Conservation (phyloP, 192 early-diverging fungal genomes). For the Kappamyces sp. region DNA sequence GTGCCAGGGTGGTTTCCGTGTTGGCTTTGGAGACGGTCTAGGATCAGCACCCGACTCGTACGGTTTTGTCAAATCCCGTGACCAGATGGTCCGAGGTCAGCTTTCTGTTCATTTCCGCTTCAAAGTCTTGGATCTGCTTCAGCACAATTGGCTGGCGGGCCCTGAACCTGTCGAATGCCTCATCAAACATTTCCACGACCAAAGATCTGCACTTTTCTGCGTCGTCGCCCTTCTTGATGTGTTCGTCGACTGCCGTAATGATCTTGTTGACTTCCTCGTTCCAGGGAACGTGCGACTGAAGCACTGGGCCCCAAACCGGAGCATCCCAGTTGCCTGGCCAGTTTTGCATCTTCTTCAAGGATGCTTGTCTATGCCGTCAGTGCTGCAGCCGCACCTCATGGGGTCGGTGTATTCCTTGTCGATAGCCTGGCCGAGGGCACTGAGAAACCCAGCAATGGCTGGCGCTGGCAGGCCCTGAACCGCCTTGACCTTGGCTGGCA, state of each 20-base stretch:
- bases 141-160: conserved; percentile 23
- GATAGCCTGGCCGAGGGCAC: neutral
- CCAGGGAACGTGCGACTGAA: conserved; percentile 12
- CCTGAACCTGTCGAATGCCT: conserved; percentile 11
- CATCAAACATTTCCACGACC: conserved; percentile 10
- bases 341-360: conserved; percentile 3
- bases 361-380: neutral
- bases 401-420: conserved; percentile 12
- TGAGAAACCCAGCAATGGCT: conserved; percentile 2
- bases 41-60: conserved; percentile 8
- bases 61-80: conserved; percentile 43
- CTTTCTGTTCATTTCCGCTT: conserved; percentile 37
- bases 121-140: conserved; percentile 35
- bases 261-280: conserved; percentile 12
- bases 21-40: conserved; percentile 15
- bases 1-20: conserved; percentile 8
- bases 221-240: conserved; percentile 15
- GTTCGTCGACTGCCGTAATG: conserved; percentile 4
- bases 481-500: conserved; percentile 2
- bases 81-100: conserved; percentile 41
- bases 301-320: conserved; percentile 8
- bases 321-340: conserved; percentile 19
- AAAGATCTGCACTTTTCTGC: neutral
- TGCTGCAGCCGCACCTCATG: neutral
- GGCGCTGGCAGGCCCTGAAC: neutral